Percentiles rank a stretch among this genome's conserved stretches.
Evolutionary conservation across 2,329 filamentous ascomycete species (phyloP).

Genomic region (Blumeria graminis): DNA sequence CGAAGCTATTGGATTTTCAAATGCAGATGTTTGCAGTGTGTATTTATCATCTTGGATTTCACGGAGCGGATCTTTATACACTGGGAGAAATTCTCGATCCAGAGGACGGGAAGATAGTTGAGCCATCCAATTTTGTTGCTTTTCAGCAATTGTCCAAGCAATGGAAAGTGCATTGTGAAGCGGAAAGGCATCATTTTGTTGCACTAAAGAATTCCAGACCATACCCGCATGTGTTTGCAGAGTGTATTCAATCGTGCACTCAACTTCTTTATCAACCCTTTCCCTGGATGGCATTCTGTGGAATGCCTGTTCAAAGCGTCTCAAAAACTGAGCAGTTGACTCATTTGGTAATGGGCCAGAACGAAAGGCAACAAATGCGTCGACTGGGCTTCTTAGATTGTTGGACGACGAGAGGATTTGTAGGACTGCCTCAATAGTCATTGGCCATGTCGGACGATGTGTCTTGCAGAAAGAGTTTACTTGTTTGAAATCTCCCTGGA

Average conservation of each 20-base stretch:
- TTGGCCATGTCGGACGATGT: not conserved
- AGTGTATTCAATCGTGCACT: not conserved
- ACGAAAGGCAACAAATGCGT: not conserved
- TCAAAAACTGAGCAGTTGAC: not conserved
- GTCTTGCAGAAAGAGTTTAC: too few species aligned
- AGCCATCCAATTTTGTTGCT: not conserved
- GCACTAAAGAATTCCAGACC: not conserved
- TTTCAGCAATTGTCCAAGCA: not conserved
- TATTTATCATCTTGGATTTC: not conserved
- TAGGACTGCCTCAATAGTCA: not conserved
- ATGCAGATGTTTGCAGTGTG: not conserved
- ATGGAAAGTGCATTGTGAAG: not conserved
- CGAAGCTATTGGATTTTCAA: not conserved
- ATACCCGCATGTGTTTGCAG: not conserved
- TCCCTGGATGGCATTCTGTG: not conserved
- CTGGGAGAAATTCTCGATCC: not conserved
- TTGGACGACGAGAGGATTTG: not conserved
- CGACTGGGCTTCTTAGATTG: not conserved
- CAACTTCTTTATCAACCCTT: not conserved
- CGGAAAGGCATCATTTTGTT: not conserved
- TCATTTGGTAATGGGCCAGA: not conserved
- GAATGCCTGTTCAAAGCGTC: conserved; percentile 1
- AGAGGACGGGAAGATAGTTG: not conserved
- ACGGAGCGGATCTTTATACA: not conserved
- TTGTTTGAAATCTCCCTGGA: too few species aligned